Evolutionary conservation across 139 green algal genomes (phyloP), one percentile per base, ranked within the genome.

Genomic region (Trebouxia sp.): DNA sequence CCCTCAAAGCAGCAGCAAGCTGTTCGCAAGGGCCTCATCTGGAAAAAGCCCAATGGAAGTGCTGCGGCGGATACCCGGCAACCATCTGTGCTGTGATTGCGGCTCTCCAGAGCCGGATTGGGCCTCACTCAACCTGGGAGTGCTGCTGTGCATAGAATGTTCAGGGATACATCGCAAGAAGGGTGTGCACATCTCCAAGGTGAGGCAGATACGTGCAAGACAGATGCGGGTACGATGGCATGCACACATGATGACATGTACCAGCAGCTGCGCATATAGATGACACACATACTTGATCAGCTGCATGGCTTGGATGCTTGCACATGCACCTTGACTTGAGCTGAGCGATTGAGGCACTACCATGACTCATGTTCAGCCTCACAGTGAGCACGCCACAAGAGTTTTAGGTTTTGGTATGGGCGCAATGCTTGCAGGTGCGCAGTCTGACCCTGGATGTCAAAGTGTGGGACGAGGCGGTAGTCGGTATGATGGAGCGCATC

Each of bases 131-230:
- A 97, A 98, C 84, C 84, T 98, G 20, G 94, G 94, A 37, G 83
- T 95, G 35, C 82, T 97, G 22, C 82, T 98, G 66, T 98, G 95
- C 85, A 98, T 98, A 39, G 88, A 96, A 81, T 98, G 95, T 87
- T 92, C 84, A 7, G 94, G 95, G 17, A 84, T 96, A 43, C 95
- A 98, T 86, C 88, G 95, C 24, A 88, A 94, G 79, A 85, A 98
- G 41, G 95, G 95, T 22, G 93, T 97, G 22, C 93, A 97, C 81
- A 75, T 96, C 15, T 90, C 83, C 80, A 96, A 93, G 78, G 88
- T 92, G 35, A 6, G 80, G n/a, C n/a, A n/a, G n/a, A n/a, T n/a
- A n/a, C n/a, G n/a, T n/a, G n/a, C n/a, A n/a, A n/a, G 56, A 65
- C 28, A 1, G 26, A 69, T 0, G 0, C 28, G 39, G 30, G 22